Evolutionary conservation across 768 basidiomycete genomes (phyloP), one percentile per base, ranked within the genome.

Genomic region (Calocybe gangraenosa): DNA sequence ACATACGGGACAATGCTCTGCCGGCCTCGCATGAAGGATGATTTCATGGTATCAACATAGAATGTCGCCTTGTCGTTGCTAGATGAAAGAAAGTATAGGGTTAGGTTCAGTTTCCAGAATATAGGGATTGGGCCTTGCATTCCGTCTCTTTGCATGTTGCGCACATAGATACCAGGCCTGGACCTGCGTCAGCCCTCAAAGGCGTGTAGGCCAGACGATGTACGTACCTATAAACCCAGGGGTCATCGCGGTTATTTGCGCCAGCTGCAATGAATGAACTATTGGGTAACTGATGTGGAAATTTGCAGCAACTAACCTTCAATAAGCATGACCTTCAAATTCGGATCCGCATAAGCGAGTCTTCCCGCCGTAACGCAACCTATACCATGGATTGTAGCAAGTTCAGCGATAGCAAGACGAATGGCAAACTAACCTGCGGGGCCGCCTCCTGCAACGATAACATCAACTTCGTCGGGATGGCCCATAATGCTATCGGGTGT

Each of bases 51-150:
- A 58, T 86, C 83, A 17, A 67, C 69, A 63, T 85, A 85, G 66
- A 86, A 86, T 5, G 77, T 85, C 1, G 81, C 84, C 64, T 84
- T 84, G 59, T 84, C 81, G 60, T 84, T 85, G 54, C 82, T 84
- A 28, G 46, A 40, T 22, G n/a, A n/a, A 15, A 3, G 15, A 21
- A 21, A 31, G 15, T 43, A 33, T 8, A 35, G 8, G 39, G 28
- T n/a, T n/a, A 41, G 20, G 11, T 28, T 28, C 20, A 7, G 34
- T 14, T 49, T 30, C 14, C 31, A 32, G 15, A 23, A 1, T 10
- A 14, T 14, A 35, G 1, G 2, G 15, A 25, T 39, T 2, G 8
- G 13, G 8, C 58, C 79, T 51, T 62, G 83, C 82, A 83, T 65
- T 57, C 81, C 82, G 54, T 84, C 75, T 3, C 67, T 67, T 59